These are phyloP conservation scores for Phytophthora pseudosyringae DNA, from an alignment of 352 stramenopile species.

Conservation along the genomic window DNA sequence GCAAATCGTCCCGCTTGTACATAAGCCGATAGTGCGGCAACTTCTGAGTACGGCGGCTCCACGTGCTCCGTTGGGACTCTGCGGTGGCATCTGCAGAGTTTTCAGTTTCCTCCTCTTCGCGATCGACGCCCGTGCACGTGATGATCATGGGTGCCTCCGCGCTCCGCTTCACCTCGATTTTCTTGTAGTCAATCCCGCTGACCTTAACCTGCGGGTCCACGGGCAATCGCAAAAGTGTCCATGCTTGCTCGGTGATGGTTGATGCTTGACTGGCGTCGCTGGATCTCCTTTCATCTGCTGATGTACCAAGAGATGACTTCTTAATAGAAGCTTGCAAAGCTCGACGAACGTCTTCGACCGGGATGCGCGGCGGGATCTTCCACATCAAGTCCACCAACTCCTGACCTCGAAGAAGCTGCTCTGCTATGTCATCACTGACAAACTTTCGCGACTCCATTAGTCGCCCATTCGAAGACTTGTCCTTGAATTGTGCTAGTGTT, in stretches of 20 bases:
- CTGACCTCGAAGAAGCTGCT: slow-evolving; percentile 85
- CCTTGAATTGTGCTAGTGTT: slow-evolving; percentile 70
- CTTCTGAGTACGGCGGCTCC: slow-evolving; percentile 35
- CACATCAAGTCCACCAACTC: slow-evolving; percentile 86
- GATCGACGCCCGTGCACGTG: slow-evolving; percentile 77
- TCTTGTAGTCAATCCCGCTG: slow-evolving; percentile 72
- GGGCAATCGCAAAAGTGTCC: slow-evolving; percentile 59
- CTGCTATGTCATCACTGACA: slow-evolving; percentile 64
- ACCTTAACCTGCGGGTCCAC: slow-evolving; percentile 80
- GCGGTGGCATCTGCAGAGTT: slow-evolving; percentile 25
- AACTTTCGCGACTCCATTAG: slow-evolving; percentile 35
- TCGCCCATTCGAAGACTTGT: slow-evolving; percentile 54
- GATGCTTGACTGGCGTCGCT: slow-evolving; percentile 1
- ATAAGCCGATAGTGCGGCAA: slow-evolving; percentile 79
- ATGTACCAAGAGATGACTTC: slow-evolving; percentile 50
- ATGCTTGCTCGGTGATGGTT: slow-evolving; percentile 13
- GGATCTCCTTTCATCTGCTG: slow-evolving; percentile 13
- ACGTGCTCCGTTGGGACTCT: slow-evolving; percentile 47
- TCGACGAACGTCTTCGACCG: slow-evolving; percentile 60
- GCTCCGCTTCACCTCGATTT: slow-evolving; percentile 83
- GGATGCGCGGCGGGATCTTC: slow-evolving; percentile 78
- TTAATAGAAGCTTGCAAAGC: slow-evolving; percentile 58
- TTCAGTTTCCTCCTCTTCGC: slow-evolving; percentile 72
- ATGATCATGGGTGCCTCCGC: slow-evolving; percentile 85
- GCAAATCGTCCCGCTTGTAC: slow-evolving; percentile 89